Evolutionary conservation across 345 rosid genomes (phyloP), one percentile per base, ranked within the genome.

Genomic region (Corchorus olitorius): DNA sequence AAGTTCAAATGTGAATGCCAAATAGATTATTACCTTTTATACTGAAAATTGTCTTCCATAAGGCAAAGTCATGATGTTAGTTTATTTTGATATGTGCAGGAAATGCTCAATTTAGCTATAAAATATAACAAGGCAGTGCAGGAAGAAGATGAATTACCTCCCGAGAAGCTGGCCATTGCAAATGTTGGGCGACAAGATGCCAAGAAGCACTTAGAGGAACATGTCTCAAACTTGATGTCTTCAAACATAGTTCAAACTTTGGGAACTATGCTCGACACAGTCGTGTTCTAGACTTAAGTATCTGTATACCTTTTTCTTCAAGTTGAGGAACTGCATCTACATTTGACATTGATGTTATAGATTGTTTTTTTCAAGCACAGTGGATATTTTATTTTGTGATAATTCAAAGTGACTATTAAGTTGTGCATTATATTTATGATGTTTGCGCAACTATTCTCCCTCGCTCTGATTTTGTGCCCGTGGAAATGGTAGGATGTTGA

Each of bases 141-240:
- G 82, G 99, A 92, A 86, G 98, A 96, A 79, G 99, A 96, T 70
- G 97, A 93, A 84, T 78, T 96, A 87, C 88, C 98, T 4, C 98
- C 95, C 0, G 99, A 93, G 85, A 96, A 96, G 81, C 89, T 93
- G 34, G 98, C 98, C 0, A 96, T 94, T 6, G 97, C 93, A 8
- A 92, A 96, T 61, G 98, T 94, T 48, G 99, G 99, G 79, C 89
- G 98, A 84, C 99, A 96, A 83, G 99, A 96, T 66, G 97, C 98
- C 13, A 96, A 96, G 87, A 96, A 96, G 87, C 98, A 96, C 83
- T 92, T 96, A 34, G 98, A 93, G 83, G 99, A 96, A 66, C 97
- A 96, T 55, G 94, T 93, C 70, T 89, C 99, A 27, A 90, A 96
- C 85, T 72, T 96, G 79, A 96, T 96, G 99, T 96, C 99, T n/a